Percentiles rank a stretch among this genome's conserved stretches.
These are phyloP conservation scores for Calonectria pauciramosa DNA, from an alignment of 2,329 filamentous ascomycete species.

Conservation along the genomic window DNA sequence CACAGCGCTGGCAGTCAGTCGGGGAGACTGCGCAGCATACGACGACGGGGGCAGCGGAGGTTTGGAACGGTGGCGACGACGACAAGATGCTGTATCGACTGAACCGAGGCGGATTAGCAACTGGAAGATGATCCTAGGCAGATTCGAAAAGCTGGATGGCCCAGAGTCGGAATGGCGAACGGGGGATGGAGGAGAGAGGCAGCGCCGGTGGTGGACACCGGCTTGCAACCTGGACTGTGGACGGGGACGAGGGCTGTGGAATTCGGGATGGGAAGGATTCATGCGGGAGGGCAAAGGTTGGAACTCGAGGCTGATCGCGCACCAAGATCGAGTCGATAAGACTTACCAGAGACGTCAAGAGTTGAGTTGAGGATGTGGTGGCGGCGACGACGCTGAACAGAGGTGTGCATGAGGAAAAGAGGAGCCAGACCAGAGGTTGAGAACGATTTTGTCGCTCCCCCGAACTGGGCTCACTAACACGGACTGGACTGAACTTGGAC, in stretches of 20 bases:
- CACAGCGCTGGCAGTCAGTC: constrained; percentile 42
- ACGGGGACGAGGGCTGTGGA: constrained; percentile 41
- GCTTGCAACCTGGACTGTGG: constrained; percentile 42
- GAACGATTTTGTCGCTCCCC: constrained; percentile 56
- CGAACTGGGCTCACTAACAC: constrained; percentile 46
- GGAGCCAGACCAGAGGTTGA: constrained; percentile 55
- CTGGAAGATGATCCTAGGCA: constrained; percentile 23
- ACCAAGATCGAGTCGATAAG: constrained; percentile 48
- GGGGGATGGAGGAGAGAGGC: constrained; percentile 31
- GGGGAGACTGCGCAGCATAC: constrained; percentile 46
- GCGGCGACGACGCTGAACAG: constrained; percentile 52
- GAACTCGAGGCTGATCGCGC: constrained; percentile 52
- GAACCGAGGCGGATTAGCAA: constrained; percentile 40
- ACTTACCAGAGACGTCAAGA: constrained; percentile 55
- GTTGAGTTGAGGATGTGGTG: constrained; percentile 51
- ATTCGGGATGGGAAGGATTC: constrained; percentile 42
- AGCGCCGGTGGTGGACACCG: constrained; percentile 38
- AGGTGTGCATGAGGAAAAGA: constrained; percentile 61
- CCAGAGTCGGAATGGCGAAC: constrained; percentile 26
- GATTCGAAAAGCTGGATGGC: constrained; percentile 22
- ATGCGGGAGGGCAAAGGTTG: constrained; percentile 42
- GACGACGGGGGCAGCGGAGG: constrained; percentile 40
- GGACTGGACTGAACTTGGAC: constrained; percentile 28
- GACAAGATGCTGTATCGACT: constrained; percentile 23
- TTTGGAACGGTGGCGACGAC: constrained; percentile 36